These are phyloP conservation scores for Panaeolus cyanescens DNA, from an alignment of 768 basidiomycete genomes.

Conservation along the genomic window DNA sequence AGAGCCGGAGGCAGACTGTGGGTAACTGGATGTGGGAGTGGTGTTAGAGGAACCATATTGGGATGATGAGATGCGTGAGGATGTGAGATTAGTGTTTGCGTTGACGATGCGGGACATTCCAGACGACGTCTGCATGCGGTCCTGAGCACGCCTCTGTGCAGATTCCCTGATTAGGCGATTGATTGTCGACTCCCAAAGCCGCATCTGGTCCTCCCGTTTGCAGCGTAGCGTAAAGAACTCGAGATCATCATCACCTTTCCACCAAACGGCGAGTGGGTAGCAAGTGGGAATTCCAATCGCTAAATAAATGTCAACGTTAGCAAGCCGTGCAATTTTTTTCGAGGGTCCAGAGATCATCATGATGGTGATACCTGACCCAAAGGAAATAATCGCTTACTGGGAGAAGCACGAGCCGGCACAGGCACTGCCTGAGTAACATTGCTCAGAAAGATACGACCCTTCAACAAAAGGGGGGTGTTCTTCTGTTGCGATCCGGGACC, in stretches of 20 bases:
- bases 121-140: slow-evolving; percentile 35
- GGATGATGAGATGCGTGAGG: slow-evolving; percentile 34
- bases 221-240: slow-evolving; percentile 96
- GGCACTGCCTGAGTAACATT: slow-evolving; percentile 88
- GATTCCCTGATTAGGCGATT: slow-evolving; percentile 84
- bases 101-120: slow-evolving; percentile 56
- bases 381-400: slow-evolving; percentile 48
- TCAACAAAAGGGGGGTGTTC: slow-evolving; percentile 84
- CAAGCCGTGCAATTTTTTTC: slow-evolving; percentile 6
- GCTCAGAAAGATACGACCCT: slow-evolving; percentile 95
- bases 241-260: slow-evolving; percentile 91
- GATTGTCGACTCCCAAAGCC: slow-evolving; percentile 90
- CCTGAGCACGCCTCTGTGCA: slow-evolving; percentile 67
- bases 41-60: slow-evolving; percentile 32
- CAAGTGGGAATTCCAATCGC: slow-evolving; percentile 54
- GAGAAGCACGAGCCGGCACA: slow-evolving; percentile 53
- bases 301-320: slow-evolving; percentile 20
- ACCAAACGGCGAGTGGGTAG: slow-evolving; percentile 88
- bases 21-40: slow-evolving; percentile 31
- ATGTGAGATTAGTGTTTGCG: slow-evolving; percentile 46
- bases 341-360: slow-evolving; percentile 3
- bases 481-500: slow-evolving; percentile 62
- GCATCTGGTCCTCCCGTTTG: slow-evolving; percentile 87
- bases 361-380: not conserved
- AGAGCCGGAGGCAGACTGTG: slow-evolving; percentile 19